Conservation (phyloP, 257 asterid species). For the Primulina huaijiensis region DNA sequence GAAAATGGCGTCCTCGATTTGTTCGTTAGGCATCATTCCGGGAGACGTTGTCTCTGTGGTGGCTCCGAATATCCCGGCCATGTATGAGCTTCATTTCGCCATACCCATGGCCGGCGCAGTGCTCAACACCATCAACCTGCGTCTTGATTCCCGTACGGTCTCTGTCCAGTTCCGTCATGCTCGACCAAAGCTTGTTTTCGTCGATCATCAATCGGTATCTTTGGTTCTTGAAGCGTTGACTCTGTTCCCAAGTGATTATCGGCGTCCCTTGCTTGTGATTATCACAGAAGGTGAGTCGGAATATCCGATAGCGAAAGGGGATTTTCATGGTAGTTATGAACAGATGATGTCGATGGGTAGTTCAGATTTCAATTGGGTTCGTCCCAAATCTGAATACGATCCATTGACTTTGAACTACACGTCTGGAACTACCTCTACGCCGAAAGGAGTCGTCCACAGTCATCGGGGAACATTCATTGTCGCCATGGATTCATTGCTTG, state of each 20-base stretch:
- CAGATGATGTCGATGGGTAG: conserved; percentile 5
- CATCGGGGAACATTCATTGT: conserved; percentile 20
- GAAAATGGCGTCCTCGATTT: conserved; percentile 15
- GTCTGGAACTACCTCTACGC: conserved; percentile 33
- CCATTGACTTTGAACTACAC: conserved; percentile 30
- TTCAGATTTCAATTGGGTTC: conserved; percentile 12
- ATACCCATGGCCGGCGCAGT: conserved; percentile 21
- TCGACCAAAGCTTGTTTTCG: conserved; percentile 25
- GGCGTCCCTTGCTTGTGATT: conserved; percentile 10
- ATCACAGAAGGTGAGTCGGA: not conserved
- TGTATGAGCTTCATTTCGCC: conserved; percentile 21
- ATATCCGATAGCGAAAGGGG: not conserved
- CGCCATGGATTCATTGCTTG: conserved; percentile 14
- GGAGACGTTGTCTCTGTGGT: conserved; percentile 17
- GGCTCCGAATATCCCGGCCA: conserved; percentile 26
- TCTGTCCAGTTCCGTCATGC: conserved; percentile 20
- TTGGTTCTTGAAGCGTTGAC: conserved; percentile 23
- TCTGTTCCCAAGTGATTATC: not conserved
- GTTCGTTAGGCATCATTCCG: conserved; percentile 4
- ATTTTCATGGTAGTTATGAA: conserved; percentile 11
- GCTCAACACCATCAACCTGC: conserved; percentile 23
- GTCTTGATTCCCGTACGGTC: conserved; percentile 22
- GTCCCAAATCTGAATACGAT: conserved; percentile 11
- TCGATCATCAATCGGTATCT: conserved; percentile 21
- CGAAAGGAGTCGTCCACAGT: conserved; percentile 28